Percentiles rank a stretch among this genome's conserved stretches.
These are phyloP conservation scores for Hypoxylon lenormandii DNA, from an alignment of 495 filamentous ascomycete genomes.

Conservation along the genomic window DNA sequence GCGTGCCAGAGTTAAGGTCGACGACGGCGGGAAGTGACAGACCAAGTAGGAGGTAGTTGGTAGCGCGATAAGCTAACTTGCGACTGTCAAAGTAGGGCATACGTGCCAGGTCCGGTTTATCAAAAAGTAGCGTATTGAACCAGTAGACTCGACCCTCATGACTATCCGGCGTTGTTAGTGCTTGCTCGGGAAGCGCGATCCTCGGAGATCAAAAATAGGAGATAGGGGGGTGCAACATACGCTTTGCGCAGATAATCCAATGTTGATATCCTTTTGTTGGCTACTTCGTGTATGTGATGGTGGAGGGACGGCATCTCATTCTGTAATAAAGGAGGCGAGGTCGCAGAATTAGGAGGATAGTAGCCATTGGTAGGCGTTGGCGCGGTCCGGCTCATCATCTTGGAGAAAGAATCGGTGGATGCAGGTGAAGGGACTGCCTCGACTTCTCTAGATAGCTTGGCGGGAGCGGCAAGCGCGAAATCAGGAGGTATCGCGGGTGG, in stretches of 20 bases:
- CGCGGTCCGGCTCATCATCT: constrained; percentile 59
- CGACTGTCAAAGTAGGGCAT: constrained; percentile 86
- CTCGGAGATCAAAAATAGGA: constrained; percentile 13
- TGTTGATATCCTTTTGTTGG: constrained; percentile 94
- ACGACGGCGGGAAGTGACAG: constrained; percentile 88
- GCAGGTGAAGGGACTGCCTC: constrained; percentile 53
- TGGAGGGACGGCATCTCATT: constrained; percentile 64
- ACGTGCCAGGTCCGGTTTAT: constrained; percentile 79
- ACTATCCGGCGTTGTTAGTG: constrained; percentile 60
- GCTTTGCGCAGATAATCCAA: constrained; percentile 91
- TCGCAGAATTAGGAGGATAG: constrained; percentile 49
- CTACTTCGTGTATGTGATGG: constrained; percentile 88
- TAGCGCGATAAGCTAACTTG: constrained; percentile 84
- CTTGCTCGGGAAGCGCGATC: neutral
- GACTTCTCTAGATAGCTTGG: constrained; percentile 54
- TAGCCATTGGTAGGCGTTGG: constrained; percentile 47
- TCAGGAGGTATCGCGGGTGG: constrained; percentile 57
- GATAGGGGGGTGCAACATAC: constrained; percentile 62
- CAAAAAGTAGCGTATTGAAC: constrained; percentile 96
- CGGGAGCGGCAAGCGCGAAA: constrained; percentile 55
- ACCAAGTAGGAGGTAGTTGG: constrained; percentile 92
- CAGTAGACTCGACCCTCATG: constrained; percentile 95
- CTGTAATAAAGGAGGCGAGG: constrained; percentile 50
- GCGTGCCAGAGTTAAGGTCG: constrained; percentile 80
- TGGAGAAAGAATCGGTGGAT: constrained; percentile 55